Percentiles rank a stretch among this genome's conserved stretches.
phyloP scores from a whole-genome alignment of 129 eudicot genomes.

The Lonicera japonica region DNA sequence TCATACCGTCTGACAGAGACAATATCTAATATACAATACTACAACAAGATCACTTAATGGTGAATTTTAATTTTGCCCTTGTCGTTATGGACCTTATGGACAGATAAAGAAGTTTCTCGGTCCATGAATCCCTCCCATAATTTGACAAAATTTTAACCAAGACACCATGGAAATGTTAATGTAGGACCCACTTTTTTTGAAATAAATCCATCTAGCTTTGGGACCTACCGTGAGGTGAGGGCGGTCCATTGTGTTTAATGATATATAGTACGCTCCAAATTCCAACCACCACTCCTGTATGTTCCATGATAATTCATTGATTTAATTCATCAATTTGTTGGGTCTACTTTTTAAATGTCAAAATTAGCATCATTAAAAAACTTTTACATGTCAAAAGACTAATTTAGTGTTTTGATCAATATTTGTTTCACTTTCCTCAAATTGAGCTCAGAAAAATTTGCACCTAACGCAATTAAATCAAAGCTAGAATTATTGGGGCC shows the following conservation, averaged over 20 bases:
- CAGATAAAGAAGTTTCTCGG: too few relatives aligned
- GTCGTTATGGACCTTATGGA: too few relatives aligned
- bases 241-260: not conserved
- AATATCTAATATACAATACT: too few relatives aligned
- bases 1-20: too few relatives aligned
- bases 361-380: not conserved
- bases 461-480: conserved; percentile 13
- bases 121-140: too few relatives aligned
- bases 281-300: not conserved
- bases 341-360: not conserved
- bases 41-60: too few relatives aligned
- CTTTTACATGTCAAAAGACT: not conserved
- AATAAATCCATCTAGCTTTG: not conserved
- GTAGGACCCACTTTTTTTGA: not conserved
- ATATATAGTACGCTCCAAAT: not conserved
- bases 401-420: not conserved
- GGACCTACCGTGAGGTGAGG: conserved; percentile 13
- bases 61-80: too few relatives aligned
- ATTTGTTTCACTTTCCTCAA: conserved; percentile 9
- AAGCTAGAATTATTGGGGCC: conserved; percentile 9
- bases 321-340: not conserved
- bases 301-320: not conserved
- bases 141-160: not conserved
- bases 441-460: conserved; percentile 12
- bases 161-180: not conserved